Percentiles rank a stretch among this genome's conserved stretches.
These are phyloP conservation scores for Malus sylvestris DNA, from an alignment of 306 rosid genomes.

Conservation along the genomic window DNA sequence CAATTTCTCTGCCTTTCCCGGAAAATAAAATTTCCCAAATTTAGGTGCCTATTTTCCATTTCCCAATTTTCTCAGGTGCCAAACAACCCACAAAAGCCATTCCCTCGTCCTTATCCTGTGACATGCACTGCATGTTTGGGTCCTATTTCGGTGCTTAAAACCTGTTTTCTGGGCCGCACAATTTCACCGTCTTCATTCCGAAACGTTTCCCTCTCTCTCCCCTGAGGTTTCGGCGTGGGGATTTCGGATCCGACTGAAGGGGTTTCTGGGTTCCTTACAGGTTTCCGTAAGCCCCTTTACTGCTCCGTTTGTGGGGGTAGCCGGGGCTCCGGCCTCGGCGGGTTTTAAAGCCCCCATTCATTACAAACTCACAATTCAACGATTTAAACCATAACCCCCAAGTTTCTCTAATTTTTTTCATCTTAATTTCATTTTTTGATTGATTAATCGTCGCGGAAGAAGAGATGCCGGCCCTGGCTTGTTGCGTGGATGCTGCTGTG, in stretches of 20 bases:
- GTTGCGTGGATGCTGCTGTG: constrained; percentile 67
- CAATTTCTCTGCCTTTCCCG: background rate
- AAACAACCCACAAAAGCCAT: background rate
- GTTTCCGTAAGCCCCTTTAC: constrained; percentile 42
- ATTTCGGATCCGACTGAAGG: constrained; percentile 36
- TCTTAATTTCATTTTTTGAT: background rate
- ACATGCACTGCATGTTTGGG: constrained; percentile 37
- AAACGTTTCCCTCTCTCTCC: constrained; percentile 9
- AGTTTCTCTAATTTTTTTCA: background rate
- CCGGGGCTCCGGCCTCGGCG: constrained; percentile 99
- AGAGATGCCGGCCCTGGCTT: constrained; percentile 91
- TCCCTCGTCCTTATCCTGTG: background rate
- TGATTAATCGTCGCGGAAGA: constrained; percentile 32
- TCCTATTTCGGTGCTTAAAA: constrained; percentile 11
- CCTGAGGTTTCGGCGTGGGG: constrained; percentile 67
- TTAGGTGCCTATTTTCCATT: background rate
- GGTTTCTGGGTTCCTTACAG: constrained; percentile 26
- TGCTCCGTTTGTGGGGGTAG: constrained; percentile 92
- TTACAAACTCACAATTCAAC: constrained; percentile 24
- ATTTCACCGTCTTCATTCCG: background rate
- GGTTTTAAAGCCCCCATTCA: constrained; percentile 92
- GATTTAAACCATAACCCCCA: constrained; percentile 26
- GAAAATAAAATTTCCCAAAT: background rate
- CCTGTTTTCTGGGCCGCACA: background rate
- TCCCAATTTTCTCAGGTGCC: background rate